Evolutionary conservation across 2,329 filamentous ascomycete genomes (phyloP).

Genomic region (Alternaria arborescens): DNA sequence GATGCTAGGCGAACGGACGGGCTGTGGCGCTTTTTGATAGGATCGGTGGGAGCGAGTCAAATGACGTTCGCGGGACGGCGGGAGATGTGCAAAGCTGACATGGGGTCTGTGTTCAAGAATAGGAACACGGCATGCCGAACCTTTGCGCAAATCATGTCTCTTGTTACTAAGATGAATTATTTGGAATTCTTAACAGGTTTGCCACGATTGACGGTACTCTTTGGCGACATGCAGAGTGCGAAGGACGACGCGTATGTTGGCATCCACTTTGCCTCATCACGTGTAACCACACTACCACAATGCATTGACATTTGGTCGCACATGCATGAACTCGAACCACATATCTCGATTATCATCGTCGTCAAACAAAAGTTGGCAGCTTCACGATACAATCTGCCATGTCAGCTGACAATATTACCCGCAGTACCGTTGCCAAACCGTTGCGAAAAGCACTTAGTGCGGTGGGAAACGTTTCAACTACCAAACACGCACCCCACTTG

Average conservation of each 20-base stretch:
- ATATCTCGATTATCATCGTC: background rate
- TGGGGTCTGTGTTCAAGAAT: background rate
- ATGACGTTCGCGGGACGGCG: constrained; percentile 6
- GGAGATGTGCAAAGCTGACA: constrained; percentile 10
- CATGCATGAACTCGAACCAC: background rate
- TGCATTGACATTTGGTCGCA: background rate
- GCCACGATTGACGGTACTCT: background rate
- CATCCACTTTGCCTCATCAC: background rate
- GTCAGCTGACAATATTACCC: background rate
- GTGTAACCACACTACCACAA: background rate
- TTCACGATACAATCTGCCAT: background rate
- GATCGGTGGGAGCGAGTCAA: constrained; percentile 7
- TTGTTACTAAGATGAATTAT: background rate
- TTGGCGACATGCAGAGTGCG: background rate
- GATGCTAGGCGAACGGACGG: background rate
- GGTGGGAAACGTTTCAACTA: background rate
- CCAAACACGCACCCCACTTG: background rate
- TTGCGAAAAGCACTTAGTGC: background rate
- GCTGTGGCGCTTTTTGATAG: background rate
- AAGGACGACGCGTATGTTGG: background rate
- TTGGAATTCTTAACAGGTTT: background rate
- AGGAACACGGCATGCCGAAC: background rate
- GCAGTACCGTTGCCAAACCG: background rate
- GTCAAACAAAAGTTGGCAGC: background rate
- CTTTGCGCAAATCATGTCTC: background rate